A percentile compares a stretch with the other conserved stretches of the same genome.
Conservation (phyloP, 2,329 filamentous ascomycete genomes). For the Sclerotinia spermophila region DNA sequence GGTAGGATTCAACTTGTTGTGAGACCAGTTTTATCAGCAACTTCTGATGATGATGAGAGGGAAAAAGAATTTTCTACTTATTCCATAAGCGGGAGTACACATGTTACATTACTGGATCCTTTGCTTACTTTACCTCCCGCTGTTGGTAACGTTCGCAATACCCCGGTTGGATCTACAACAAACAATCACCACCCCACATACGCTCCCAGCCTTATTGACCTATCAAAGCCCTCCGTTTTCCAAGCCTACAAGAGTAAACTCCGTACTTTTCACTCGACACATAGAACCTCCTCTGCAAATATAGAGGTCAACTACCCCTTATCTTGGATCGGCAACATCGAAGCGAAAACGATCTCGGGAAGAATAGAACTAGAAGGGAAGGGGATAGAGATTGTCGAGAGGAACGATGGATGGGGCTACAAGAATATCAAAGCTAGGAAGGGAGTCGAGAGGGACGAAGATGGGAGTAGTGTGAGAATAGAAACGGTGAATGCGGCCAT, state of each 20-base stretch:
- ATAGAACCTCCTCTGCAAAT: conserved; percentile 26
- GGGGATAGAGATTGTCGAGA: conserved; percentile 27
- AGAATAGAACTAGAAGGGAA: conserved; percentile 27
- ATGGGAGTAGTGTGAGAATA: conserved; percentile 29
- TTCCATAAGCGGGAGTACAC: conserved; percentile 29
- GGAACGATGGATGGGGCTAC: conserved; percentile 26
- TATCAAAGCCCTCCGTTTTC: background rate
- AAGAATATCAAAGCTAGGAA: conserved; percentile 29
- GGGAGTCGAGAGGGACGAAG: conserved; percentile 25
- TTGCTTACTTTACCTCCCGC: background rate
- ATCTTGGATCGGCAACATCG: conserved; percentile 31
- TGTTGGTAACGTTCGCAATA: background rate
- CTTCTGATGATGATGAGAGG: conserved; percentile 7
- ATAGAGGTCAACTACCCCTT: conserved; percentile 30
- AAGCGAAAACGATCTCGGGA: conserved; percentile 29
- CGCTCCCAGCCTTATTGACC: background rate
- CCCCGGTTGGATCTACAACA: background rate
- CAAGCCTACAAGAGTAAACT: conserved; percentile 20
- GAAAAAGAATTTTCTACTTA: conserved; percentile 27
- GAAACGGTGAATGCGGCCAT: conserved; percentile 26
- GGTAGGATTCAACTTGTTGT: conserved; percentile 25
- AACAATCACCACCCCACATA: background rate
- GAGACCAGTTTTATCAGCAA: conserved; percentile 29
- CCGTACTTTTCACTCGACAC: conserved; percentile 26
- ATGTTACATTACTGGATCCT: conserved; percentile 29